These are phyloP conservation scores for Amanita rubescens DNA, from an alignment of 768 basidiomycete species.

Conservation along the genomic window DNA sequence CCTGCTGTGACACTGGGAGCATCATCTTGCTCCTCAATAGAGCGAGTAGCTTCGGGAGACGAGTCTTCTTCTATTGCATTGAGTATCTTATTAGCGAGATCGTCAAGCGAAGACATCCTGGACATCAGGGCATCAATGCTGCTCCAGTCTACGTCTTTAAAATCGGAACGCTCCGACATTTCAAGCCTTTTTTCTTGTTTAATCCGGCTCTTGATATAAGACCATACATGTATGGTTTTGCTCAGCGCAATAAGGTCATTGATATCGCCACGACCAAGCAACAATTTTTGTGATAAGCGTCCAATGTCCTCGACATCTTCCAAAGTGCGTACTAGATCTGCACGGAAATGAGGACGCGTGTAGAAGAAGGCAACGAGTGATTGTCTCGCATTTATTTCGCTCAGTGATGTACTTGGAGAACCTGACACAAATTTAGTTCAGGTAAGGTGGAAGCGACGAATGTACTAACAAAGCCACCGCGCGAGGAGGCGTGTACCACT, in stretches of 20 bases:
- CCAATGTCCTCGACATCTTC: conserved; percentile 58
- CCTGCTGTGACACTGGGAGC: background rate
- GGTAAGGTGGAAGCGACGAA: conserved; percentile 21
- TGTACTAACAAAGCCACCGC: conserved; percentile 66
- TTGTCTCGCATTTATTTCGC: conserved; percentile 68
- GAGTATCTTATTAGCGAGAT: conserved; percentile 51
- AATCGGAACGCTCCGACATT: conserved; percentile 21
- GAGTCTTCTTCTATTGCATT: conserved; percentile 31
- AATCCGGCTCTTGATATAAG: conserved; percentile 40
- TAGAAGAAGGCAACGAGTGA: conserved; percentile 70
- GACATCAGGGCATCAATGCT: conserved; percentile 46
- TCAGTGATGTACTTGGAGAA: conserved; percentile 72
- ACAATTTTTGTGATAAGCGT: conserved; percentile 72
- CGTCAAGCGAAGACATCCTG: conserved; percentile 41
- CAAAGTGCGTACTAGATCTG: conserved; percentile 52
- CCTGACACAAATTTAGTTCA: conserved; percentile 35
- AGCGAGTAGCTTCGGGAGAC: background rate
- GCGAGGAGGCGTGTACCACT: conserved; percentile 71
- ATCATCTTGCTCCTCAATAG: conserved; percentile 2
- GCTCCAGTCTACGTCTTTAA: conserved; percentile 40
- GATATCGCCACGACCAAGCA: conserved; percentile 58
- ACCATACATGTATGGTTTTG: conserved; percentile 56
- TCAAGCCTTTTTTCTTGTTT: conserved; percentile 53
- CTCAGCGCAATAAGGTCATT: conserved; percentile 61
- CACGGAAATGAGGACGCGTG: conserved; percentile 50